These are phyloP conservation scores for Leccinellum luteum DNA, from an alignment of 768 basidiomycete genomes.

Conservation along the genomic window DNA sequence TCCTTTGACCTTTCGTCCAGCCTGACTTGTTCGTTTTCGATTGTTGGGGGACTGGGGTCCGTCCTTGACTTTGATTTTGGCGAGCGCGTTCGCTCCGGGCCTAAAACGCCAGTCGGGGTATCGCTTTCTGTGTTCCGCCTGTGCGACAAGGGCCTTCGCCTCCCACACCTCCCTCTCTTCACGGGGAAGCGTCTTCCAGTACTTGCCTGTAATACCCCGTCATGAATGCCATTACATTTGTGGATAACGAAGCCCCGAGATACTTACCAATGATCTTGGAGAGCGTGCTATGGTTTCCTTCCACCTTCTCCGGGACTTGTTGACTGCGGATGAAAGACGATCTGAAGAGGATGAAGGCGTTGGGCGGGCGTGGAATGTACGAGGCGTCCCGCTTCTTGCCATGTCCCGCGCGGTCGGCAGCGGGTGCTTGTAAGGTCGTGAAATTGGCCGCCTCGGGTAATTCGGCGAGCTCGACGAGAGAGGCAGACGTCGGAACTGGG, in stretches of 20 bases:
- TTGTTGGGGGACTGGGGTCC: conserved; percentile 33
- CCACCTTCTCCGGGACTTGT: conserved; percentile 72
- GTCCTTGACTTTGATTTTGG: conserved; percentile 39
- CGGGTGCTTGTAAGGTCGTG: conserved; percentile 22
- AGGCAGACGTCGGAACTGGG: conserved; percentile 10
- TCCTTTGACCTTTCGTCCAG: conserved; percentile 28
- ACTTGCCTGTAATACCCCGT: conserved; percentile 47
- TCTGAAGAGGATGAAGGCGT: conserved; percentile 84
- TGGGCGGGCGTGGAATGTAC: conserved; percentile 81
- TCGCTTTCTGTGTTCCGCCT: conserved; percentile 66
- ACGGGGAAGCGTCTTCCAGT: conserved; percentile 69
- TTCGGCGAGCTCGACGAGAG: conserved; percentile 20
- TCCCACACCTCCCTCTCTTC: conserved; percentile 76
- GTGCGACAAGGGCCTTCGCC: conserved; percentile 65
- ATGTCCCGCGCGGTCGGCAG: conserved; percentile 43
- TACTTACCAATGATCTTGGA: conserved; percentile 75
- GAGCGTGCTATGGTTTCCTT: conserved; percentile 75
- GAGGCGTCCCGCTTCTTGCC: conserved; percentile 65
- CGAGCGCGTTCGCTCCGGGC: conserved; percentile 52
- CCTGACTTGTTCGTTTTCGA: conserved; percentile 30
- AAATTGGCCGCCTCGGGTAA: conserved; percentile 16
- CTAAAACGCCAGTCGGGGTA: conserved; percentile 86
- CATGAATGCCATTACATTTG: not conserved
- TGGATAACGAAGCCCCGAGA: not conserved
- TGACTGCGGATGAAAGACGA: conserved; percentile 74